Evolutionary conservation across 169 alveolate species (phyloP).

Genomic region (Plasmodium yoelii): DNA sequence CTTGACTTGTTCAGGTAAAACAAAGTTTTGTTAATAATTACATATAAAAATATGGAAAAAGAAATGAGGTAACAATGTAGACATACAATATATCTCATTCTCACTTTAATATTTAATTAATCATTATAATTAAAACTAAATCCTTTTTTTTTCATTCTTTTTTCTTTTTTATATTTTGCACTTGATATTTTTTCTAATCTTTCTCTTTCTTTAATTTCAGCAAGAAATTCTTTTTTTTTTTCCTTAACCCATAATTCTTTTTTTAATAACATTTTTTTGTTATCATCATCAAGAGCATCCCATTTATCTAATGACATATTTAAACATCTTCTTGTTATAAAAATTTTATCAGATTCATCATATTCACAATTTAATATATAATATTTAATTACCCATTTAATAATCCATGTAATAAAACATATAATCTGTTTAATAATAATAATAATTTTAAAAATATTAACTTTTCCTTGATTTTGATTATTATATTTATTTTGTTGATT

Average conservation of each 20-base stretch:
- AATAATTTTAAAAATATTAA: neutral
- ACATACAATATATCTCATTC: too few species aligned
- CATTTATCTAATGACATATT: slow-evolving; percentile 29
- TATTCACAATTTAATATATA: slow-evolving; percentile 54
- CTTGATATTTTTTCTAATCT: slow-evolving; percentile 53
- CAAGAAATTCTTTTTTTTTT: slow-evolving; percentile 39
- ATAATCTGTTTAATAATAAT: slow-evolving; percentile 27
- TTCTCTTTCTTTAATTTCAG: slow-evolving; percentile 35
- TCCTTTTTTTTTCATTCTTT: slow-evolving; percentile 64
- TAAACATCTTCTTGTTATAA: slow-evolving; percentile 60
- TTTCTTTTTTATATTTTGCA: slow-evolving; percentile 65
- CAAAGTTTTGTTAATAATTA: too few species aligned
- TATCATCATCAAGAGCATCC: slow-evolving; percentile 30
- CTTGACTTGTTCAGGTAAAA: too few species aligned
- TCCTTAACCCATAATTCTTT: slow-evolving; percentile 58
- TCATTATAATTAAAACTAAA: slow-evolving; percentile 63
- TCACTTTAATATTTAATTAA: neutral
- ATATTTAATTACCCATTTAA: slow-evolving; percentile 62
- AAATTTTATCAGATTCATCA: slow-evolving; percentile 48
- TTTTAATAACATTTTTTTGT: slow-evolving; percentile 26
- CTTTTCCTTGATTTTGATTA: neutral
- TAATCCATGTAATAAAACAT: slow-evolving; percentile 24
- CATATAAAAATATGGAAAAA: too few species aligned
- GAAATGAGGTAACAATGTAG: too few species aligned
- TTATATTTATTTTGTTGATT: neutral